Conservation (phyloP, 192 early-diverging fungal genomes). For the Thamnidium elegans region DNA sequence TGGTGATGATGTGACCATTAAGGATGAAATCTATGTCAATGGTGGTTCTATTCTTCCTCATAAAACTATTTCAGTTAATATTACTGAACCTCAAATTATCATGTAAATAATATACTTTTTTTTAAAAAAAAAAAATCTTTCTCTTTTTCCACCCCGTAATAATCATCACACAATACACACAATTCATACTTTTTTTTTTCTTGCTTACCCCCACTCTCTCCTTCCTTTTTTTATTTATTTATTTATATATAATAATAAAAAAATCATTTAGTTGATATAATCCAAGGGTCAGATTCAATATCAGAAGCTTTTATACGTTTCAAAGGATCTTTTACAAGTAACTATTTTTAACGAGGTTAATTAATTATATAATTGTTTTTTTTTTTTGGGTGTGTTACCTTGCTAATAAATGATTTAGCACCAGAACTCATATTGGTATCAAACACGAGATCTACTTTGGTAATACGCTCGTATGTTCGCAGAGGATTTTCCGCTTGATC, state of each 20-base stretch:
- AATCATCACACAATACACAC: slow-evolving; percentile 1
- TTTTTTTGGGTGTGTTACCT: not conserved
- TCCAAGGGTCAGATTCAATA: slow-evolving; percentile 11
- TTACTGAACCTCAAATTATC: slow-evolving; percentile 92
- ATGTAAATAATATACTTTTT: slow-evolving; percentile 77
- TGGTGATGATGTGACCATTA: slow-evolving; percentile 94
- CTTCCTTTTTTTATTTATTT: slow-evolving; percentile 4
- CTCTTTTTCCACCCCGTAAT: not conserved
- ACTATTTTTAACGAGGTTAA: not conserved
- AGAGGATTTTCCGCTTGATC: slow-evolving; percentile 50
- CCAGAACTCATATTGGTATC: not conserved
- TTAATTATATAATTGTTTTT: not conserved
- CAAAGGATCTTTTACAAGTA: not conserved
- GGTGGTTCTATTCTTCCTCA: slow-evolving; percentile 96
- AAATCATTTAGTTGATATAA: not conserved
- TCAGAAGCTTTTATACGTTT: not conserved
- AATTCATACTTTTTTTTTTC: not conserved
- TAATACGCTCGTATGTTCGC: slow-evolving; percentile 79
- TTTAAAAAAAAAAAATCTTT: not conserved
- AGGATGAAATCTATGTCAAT: slow-evolving; percentile 93
- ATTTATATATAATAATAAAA: slow-evolving; percentile 1
- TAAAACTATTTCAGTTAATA: slow-evolving; percentile 86
- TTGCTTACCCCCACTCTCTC: not conserved
- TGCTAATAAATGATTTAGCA: not conserved
- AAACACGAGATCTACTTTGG: slow-evolving; percentile 57